Conservation (phyloP, 768 basidiomycete genomes). For the Leccinum disarticulatum region DNA sequence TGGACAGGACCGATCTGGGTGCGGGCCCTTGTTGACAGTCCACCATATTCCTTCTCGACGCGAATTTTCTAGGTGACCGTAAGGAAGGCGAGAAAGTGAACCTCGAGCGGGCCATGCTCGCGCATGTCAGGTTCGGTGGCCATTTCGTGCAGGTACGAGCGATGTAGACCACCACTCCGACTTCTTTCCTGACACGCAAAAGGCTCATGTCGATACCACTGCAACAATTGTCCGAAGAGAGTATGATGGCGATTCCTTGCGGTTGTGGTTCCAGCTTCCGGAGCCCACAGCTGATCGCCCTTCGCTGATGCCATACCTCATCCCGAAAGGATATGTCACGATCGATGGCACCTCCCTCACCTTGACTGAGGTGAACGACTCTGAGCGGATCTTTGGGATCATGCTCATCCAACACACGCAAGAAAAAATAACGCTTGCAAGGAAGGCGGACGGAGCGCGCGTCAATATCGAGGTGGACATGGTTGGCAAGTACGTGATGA, state of each 20-base stretch:
- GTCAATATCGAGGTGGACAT: constrained; percentile 97
- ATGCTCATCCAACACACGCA: constrained; percentile 98
- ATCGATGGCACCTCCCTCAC: constrained; percentile 96
- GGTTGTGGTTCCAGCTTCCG: constrained; percentile 76
- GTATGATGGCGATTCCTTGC: constrained; percentile 85
- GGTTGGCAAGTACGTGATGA: constrained; percentile 89
- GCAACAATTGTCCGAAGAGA: constrained; percentile 66
- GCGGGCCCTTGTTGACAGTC: constrained; percentile 9
- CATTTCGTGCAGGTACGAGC: constrained; percentile 89
- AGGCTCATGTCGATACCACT: constrained; percentile 95
- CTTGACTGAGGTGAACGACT: constrained; percentile 74
- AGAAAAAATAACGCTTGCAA: constrained; percentile 75
- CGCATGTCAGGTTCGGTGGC: constrained; percentile 90
- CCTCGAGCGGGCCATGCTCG: constrained; percentile 92
- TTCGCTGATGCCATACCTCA: constrained; percentile 76
- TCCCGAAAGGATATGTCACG: constrained; percentile 92
- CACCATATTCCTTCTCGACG: constrained; percentile 5
- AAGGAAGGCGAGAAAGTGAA: constrained; percentile 81
- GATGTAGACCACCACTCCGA: neutral
- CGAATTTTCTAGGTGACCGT: constrained; percentile 59
- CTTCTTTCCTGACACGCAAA: neutral
- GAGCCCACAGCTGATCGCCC: constrained; percentile 56
- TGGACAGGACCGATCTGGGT: constrained; percentile 91
- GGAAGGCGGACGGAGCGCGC: constrained; percentile 71
- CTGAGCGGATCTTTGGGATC: constrained; percentile 66